phyloP scores from a whole-genome alignment of 768 basidiomycete genomes.

The Mycena olivaceomarginata region DNA sequence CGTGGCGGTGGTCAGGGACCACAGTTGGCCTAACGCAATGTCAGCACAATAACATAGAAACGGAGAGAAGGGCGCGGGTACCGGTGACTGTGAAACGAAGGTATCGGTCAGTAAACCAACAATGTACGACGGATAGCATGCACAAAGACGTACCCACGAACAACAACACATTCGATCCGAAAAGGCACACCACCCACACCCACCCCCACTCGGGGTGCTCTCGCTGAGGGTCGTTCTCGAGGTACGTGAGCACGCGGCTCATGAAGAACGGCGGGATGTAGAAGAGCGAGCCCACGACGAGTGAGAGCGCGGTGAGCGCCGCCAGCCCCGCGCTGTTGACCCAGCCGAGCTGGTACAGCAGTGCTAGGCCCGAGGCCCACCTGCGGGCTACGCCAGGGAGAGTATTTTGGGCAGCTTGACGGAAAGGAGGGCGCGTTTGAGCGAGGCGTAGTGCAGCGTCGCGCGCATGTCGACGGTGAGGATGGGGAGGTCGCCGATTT shows the following conservation, averaged over 20 bases:
- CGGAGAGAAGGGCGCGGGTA: too few relatives aligned
- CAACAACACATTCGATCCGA: neutral
- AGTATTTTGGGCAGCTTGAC: constrained; percentile 61
- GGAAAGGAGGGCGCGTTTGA: constrained; percentile 74
- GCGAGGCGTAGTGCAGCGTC: constrained; percentile 74
- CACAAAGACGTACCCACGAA: constrained; percentile 55
- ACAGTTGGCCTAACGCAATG: constrained; percentile 64
- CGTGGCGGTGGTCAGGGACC: constrained; percentile 73
- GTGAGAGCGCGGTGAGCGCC: constrained; percentile 68
- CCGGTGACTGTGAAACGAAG: too few relatives aligned
- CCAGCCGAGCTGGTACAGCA: constrained; percentile 75
- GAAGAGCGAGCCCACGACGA: constrained; percentile 74
- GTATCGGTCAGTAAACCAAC: constrained; percentile 54
- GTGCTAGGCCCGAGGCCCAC: constrained; percentile 80
- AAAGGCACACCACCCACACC: constrained; percentile 63
- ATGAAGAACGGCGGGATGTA: constrained; percentile 78
- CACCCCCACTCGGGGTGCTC: constrained; percentile 76
- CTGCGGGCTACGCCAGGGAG: constrained; percentile 69
- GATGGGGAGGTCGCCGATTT: constrained; percentile 93
- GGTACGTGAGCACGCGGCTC: constrained; percentile 65
- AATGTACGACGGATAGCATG: too few relatives aligned
- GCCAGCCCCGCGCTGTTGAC: constrained; percentile 69
- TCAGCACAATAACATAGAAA: too few relatives aligned
- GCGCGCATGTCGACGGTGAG: constrained; percentile 85
- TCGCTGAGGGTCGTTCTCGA: constrained; percentile 74